Evolutionary conservation across 169 alveolate species (phyloP), one percentile per base, ranked within the genome.

Genomic region (Blepharisma undulans): DNA sequence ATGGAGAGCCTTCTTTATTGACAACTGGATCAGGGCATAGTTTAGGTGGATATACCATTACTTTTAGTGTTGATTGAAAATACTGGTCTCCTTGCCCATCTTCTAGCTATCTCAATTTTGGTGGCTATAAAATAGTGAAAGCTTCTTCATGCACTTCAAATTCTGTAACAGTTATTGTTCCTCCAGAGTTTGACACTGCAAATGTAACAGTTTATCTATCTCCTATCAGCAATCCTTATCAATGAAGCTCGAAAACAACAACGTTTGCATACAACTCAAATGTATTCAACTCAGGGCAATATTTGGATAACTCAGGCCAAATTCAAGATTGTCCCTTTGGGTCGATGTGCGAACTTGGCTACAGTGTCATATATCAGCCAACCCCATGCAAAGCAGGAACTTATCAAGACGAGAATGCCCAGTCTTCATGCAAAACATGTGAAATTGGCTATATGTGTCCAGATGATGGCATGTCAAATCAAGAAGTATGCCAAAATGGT

Each of bases 371-470:
- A 4, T 25, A 21, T 22, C 25, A 19, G 34, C 91, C 91, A 1
- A 19, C 33, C 16, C 91, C 91, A 0, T 92, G 94, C 81, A 90
- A 86, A 82, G 76, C 84, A 4, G 94, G 94, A n/a, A 48, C 48
- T 76, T 92, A 88, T 88, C 87, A 92, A 79, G 87, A 87, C 32
- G 25, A 81, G 22, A 81, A 7, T 33, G 92, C 88, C 48, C 30
- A 74, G 74, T 74, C 84, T 8, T 60, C 59, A 34, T 92, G 94
- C 60, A 33, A 71, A 30, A 29, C 72, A 4, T 92, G 94, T 32
- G 91, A 92, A 30, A 61, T 66, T 34, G 94, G 94, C 10, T 88
- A 72, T 60, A 79, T 80, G 72, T 92, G 94, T 29, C 92, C 91
- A 18, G 16, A 81, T 60, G 66, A 71, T 59, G 92, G 91, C 27